These are phyloP conservation scores for Teratosphaeria gauchensis DNA, from an alignment of 2,329 filamentous ascomycete species.

Conservation along the genomic window DNA sequence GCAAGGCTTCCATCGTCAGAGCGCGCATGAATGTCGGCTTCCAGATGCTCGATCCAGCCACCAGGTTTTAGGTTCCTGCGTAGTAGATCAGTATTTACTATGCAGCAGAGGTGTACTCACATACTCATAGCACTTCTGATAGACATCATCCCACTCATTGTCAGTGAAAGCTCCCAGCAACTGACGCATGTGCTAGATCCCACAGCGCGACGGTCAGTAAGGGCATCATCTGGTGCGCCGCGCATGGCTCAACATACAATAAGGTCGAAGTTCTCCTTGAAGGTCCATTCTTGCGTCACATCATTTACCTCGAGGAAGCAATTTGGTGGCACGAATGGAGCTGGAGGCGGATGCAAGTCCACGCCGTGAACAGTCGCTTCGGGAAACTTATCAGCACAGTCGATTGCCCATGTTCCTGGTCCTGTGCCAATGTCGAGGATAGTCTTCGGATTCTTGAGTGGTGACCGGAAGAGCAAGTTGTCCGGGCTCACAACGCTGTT, in stretches of 20 bases:
- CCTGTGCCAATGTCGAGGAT: background rate
- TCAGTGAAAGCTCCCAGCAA: background rate
- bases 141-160: background rate
- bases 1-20: conserved; percentile 32
- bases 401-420: background rate
- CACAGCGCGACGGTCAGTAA: too few species aligned
- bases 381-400: background rate
- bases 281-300: background rate
- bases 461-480: background rate
- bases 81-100: too few species aligned
- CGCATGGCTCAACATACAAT: background rate
- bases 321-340: background rate
- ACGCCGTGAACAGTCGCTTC: background rate
- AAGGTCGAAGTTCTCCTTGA: background rate
- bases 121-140: background rate
- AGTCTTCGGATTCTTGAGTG: background rate
- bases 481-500: background rate
- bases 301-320: background rate
- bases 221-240: too few species aligned
- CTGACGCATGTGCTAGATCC: background rate
- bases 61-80: conserved; percentile 28
- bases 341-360: background rate
- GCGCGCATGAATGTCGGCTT: conserved; percentile 31
- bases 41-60: conserved; percentile 35
- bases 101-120: too few species aligned